These are phyloP conservation scores for Rhodamnia argentea DNA, from an alignment of 345 rosid species.

Conservation along the genomic window DNA sequence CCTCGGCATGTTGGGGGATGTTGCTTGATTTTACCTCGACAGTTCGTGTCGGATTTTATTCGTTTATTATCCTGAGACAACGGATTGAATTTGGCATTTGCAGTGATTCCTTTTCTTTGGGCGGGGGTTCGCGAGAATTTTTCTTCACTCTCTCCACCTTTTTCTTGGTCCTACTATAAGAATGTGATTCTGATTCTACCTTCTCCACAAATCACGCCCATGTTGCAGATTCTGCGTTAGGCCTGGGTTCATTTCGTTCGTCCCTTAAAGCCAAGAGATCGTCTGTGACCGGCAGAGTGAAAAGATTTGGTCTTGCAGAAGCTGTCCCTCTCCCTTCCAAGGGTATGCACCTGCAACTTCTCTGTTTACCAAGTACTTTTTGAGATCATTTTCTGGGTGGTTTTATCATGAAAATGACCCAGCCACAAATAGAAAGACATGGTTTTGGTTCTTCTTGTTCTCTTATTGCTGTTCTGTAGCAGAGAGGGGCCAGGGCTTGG, in stretches of 20 bases:
- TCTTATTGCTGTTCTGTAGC: background rate
- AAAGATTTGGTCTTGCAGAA: background rate
- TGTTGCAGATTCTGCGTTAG: constrained; percentile 12
- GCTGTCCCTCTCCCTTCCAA: background rate
- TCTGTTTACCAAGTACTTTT: background rate
- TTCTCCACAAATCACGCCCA: background rate
- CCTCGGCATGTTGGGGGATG: background rate
- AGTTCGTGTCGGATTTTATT: background rate
- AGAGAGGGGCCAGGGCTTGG: background rate
- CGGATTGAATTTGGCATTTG: background rate
- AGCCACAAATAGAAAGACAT: background rate
- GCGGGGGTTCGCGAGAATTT: background rate
- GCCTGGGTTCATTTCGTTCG: background rate
- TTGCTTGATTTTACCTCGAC: background rate
- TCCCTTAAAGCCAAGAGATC: constrained; percentile 1
- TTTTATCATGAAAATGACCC: background rate
- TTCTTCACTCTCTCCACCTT: background rate
- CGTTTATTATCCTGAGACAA: background rate
- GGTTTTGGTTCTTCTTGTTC: background rate
- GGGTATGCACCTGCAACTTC: background rate
- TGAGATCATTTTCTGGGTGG: background rate
- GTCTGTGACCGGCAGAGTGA: background rate
- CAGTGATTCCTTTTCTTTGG: background rate
- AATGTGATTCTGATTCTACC: constrained; percentile 34
- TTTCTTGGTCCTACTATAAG: background rate